phyloP scores from a whole-genome alignment of 768 basidiomycete genomes.

The Agrocybe praecox region DNA sequence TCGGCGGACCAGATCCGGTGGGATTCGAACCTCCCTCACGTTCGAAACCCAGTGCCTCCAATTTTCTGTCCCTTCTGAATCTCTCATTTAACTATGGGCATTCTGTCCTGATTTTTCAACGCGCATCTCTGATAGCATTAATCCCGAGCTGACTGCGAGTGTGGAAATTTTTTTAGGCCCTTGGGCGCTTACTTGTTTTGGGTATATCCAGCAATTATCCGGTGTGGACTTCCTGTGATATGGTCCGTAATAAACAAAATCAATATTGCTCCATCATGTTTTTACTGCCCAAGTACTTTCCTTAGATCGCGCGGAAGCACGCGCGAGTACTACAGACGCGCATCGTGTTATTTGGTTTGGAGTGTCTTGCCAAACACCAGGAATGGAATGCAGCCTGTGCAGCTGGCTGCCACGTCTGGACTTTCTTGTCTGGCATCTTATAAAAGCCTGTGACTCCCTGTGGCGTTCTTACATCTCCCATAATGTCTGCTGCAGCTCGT shows the following conservation, averaged over 20 bases:
- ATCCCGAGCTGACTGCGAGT: background rate
- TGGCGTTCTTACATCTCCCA: background rate
- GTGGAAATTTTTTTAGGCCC: background rate
- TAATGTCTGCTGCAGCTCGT: constrained; percentile 56
- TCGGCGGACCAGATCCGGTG: background rate
- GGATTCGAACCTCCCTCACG: no score
- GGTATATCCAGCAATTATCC: no score
- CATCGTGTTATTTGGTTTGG: constrained; percentile 7
- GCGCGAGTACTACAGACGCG: background rate
- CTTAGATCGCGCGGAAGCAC: background rate
- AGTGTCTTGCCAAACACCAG: constrained; percentile 17
- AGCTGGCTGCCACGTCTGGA: constrained; percentile 20
- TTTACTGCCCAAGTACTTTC: no score
- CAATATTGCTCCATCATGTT: no score
- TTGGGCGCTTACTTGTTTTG: no score
- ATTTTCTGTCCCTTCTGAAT: no score
- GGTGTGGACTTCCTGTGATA: no score
- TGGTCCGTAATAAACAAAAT: no score
- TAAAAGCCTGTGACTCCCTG: background rate
- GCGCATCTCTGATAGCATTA: background rate
- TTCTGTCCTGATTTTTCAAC: no score
- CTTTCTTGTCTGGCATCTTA: background rate
- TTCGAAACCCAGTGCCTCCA: no score
- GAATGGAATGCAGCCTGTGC: constrained; percentile 21
- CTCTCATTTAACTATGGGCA: no score